Evolutionary conservation across 2,329 filamentous ascomycete genomes (phyloP).

Genomic region (Bimuria novae-zelandiae): DNA sequence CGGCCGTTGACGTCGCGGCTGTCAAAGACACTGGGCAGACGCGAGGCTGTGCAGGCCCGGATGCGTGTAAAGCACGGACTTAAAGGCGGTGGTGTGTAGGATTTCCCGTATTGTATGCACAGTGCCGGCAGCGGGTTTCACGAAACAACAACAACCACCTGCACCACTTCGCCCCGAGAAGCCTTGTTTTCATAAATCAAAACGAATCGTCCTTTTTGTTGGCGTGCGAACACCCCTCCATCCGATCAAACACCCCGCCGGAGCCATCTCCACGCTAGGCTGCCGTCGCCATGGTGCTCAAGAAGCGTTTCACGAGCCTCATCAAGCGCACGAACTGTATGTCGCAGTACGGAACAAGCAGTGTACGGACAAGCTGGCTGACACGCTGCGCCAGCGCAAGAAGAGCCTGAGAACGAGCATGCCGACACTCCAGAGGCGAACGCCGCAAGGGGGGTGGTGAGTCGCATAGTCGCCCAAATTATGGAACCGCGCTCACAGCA

Average conservation of each 20-base stretch:
- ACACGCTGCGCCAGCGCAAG: constrained; percentile 26
- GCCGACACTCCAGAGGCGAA: constrained; percentile 70
- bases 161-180: neutral
- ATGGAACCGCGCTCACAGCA: constrained; percentile 15
- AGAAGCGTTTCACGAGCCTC: constrained; percentile 45
- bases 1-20: constrained; percentile 14
- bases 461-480: constrained; percentile 33
- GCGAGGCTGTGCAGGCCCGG: constrained; percentile 8
- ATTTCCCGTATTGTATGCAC: neutral
- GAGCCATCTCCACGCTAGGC: constrained; percentile 4
- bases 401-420: constrained; percentile 31
- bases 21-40: neutral
- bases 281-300: constrained; percentile 42
- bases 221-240: neutral
- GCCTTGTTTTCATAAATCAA: neutral
- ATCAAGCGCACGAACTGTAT: constrained; percentile 24
- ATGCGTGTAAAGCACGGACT: constrained; percentile 5
- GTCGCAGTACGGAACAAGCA: neutral
- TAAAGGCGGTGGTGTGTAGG: neutral
- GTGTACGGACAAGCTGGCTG: neutral
- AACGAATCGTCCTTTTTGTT: neutral
- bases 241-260: constrained; percentile 1
- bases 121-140: constrained; percentile 2
- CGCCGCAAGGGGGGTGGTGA: constrained; percentile 68
- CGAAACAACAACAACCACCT: constrained; percentile 1